Base-by-base conservation (phyloP, 352 stramenopile genomes). In the Pythium sp. region DNA sequence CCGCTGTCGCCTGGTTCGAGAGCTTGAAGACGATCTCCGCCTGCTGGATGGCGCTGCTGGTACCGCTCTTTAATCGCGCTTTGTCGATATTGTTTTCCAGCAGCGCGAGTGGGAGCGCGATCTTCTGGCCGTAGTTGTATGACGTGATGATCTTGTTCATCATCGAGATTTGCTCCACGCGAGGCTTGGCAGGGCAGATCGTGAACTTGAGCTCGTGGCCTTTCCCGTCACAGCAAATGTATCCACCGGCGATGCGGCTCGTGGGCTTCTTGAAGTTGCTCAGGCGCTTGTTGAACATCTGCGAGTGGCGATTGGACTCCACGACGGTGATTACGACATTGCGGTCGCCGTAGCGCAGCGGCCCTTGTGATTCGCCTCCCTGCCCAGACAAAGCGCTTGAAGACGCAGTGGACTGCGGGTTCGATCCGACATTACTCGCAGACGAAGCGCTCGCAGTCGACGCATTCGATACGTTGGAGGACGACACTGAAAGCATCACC, bases 181-280 rank as follows among this genome's bases (percentile, higher is more conserved):
- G 72, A n/a, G 86, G 86, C 58, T 83, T 86, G 1, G 72, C 71
- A 0, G 87, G 87, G 61, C 74, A 84, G 47, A 95, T 66, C 20
- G 80, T 69, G 69, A 92, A 95, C 22, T 76, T 72, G 53, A 95
- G 70, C 68, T 91, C 86, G 0, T 76, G 76, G 36, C 87, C 87
- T 62, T 93, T 95, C 68, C 87, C 87, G 62, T 95, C 87, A 66
- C 84, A 95, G 84, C 87, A 95, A 72, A 95, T 90, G 79, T 95
- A 95, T 7, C 87, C 87, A 36, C 87, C 87, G 18, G 71, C 70
- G 64, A 95, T 94, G 57, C 77, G 78, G 60, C 82, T 92, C 46
- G 87, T 95, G 7, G 83, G 82, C 57, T 95, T 95, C 67, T 95
- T 95, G 46, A 92, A 95, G 72, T 95, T 95, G 54, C 76, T 93